A percentile compares a stretch with the other conserved stretches of the same genome.
These are phyloP conservation scores for Calendula officinalis DNA, from an alignment of 129 eudicot genomes.

Conservation along the genomic window DNA sequence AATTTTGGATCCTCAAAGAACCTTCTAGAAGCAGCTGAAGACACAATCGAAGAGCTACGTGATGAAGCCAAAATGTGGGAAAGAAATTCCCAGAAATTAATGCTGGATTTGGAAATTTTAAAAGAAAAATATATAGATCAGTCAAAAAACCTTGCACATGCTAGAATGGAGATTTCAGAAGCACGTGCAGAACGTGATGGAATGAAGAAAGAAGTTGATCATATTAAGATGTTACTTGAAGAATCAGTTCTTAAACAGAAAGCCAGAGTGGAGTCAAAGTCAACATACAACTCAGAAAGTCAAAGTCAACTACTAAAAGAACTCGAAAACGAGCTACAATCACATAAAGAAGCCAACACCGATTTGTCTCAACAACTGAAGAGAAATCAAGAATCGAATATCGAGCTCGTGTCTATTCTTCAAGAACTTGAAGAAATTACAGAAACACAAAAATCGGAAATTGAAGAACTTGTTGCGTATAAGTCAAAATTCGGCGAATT, in stretches of 20 bases:
- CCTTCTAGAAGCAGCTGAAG: constrained; percentile 80
- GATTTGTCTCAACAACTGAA: constrained; percentile 50
- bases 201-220: constrained; percentile 59
- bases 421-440: constrained; percentile 72
- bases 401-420: constrained; percentile 69
- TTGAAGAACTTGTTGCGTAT: constrained; percentile 51
- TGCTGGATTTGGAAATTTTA: constrained; percentile 68
- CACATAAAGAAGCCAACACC: constrained; percentile 51
- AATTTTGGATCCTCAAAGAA: constrained; percentile 52
- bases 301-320: constrained; percentile 45
- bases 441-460: constrained; percentile 62
- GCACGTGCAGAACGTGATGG: constrained; percentile 48
- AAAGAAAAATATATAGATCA: constrained; percentile 46
- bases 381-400: constrained; percentile 68
- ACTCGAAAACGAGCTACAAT: constrained; percentile 60
- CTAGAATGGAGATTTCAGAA: constrained; percentile 61
- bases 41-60: constrained; percentile 78
- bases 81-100: constrained; percentile 58
- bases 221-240: constrained; percentile 37
- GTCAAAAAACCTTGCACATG: constrained; percentile 44
- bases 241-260: constrained; percentile 40
- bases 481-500: constrained; percentile 34
- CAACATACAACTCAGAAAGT: constrained; percentile 36
- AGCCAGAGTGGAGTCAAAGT: constrained; percentile 29
- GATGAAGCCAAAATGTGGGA: constrained; percentile 93